These are phyloP conservation scores for Verbascum thapsus DNA, from an alignment of 257 asterid genomes.

Conservation along the genomic window DNA sequence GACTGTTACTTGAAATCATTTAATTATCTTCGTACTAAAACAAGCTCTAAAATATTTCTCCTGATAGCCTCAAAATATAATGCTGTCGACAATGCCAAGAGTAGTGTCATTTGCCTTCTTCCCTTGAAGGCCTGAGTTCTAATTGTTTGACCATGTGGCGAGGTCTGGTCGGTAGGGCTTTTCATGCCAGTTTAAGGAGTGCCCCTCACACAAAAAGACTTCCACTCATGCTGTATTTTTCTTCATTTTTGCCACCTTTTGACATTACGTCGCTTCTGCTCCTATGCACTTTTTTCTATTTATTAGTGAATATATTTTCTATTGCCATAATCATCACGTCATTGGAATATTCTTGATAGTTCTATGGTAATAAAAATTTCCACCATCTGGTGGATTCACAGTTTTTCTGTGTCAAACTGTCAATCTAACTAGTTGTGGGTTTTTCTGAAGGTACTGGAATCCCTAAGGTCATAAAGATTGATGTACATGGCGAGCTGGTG, in stretches of 20 bases:
- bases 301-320: background rate
- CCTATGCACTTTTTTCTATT: background rate
- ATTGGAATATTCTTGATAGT: background rate
- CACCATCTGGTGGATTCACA: conserved; percentile 12
- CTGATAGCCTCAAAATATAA: conserved; percentile 18
- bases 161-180: background rate
- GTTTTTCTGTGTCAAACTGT: conserved; percentile 10
- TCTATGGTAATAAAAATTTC: conserved; percentile 5
- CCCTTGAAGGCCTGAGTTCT: background rate
- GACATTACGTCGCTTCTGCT: background rate
- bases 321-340: background rate
- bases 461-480: conserved; percentile 88
- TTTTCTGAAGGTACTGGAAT: conserved; percentile 75
- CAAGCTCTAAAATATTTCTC: background rate
- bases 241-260: conserved; percentile 8
- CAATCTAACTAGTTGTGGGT: conserved; percentile 23
- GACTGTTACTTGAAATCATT: conserved; percentile 2
- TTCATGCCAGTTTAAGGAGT: background rate
- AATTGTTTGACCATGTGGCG: background rate
- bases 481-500: conserved; percentile 77
- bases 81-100: background rate
- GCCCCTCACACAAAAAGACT: background rate
- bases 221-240: background rate
- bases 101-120: background rate
- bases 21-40: background rate